These are phyloP conservation scores for Phytophthora sojae DNA, from an alignment of 352 stramenopile genomes.

Conservation along the genomic window DNA sequence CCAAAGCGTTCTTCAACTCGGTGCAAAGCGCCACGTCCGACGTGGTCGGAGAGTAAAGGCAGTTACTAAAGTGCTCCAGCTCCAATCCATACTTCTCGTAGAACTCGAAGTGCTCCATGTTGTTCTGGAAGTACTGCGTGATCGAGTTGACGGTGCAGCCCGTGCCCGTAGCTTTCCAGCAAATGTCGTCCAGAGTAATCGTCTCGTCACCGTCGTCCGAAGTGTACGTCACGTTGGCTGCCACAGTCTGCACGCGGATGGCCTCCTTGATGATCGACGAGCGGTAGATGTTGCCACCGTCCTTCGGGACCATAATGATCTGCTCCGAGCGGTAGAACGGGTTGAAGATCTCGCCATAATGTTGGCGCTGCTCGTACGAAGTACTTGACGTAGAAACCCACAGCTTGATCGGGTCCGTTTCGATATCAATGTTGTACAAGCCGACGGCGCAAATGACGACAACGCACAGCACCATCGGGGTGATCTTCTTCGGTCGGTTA, in stretches of 20 bases:
- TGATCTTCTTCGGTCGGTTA: slow-evolving; percentile 51
- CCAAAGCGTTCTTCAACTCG: slow-evolving; percentile 43
- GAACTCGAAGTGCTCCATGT: slow-evolving; percentile 63
- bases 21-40: slow-evolving; percentile 60
- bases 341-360: slow-evolving; percentile 70
- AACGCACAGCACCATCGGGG: slow-evolving; percentile 49
- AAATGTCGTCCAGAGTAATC: slow-evolving; percentile 63
- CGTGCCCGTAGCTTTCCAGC: slow-evolving; percentile 70
- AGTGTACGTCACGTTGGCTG: slow-evolving; percentile 48
- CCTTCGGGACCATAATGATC: slow-evolving; percentile 70
- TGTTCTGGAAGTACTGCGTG: slow-evolving; percentile 78
- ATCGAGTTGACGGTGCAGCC: slow-evolving; percentile 66
- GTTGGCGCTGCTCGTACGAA: slow-evolving; percentile 63
- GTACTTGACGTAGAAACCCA: slow-evolving; percentile 69
- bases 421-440: slow-evolving; percentile 57
- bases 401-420: slow-evolving; percentile 71
- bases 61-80: slow-evolving; percentile 68
- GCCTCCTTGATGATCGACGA: slow-evolving; percentile 60
- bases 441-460: slow-evolving; percentile 48
- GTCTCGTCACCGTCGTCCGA: slow-evolving; percentile 28
- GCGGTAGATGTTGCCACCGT: slow-evolving; percentile 63
- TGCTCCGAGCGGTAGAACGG: slow-evolving; percentile 79
- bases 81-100: slow-evolving; percentile 60
- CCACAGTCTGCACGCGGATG: slow-evolving; percentile 58
- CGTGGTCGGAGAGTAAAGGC: slow-evolving; percentile 61